Base-by-base conservation (phyloP, 345 rosid species). In the Eutrema japonicum region DNA sequence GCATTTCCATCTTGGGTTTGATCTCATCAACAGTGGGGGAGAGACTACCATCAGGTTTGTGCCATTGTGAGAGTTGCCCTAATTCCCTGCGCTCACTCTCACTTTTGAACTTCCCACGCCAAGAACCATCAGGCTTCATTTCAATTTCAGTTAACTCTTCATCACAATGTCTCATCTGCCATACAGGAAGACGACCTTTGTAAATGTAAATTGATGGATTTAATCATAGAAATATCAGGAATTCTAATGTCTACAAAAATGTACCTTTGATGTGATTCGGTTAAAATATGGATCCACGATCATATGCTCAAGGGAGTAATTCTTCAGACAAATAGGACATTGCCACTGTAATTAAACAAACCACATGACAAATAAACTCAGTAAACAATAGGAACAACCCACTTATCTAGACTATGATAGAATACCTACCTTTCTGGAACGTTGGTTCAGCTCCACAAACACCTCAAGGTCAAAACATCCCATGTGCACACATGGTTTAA, bases 401-500 rank as follows among this genome's bases (percentile, higher is more conserved):
- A 64, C 32, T 33, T 46, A 49, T 35, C 48, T 46, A 65, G 45
- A 38, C 53, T 3, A 42, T 4, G 38, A 38, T 14, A 70, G 70
- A 67, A 51, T 47, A 75, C 92, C 82, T 85, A 82, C 99, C 98
- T 95, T 92, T 81, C 97, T 88, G 78, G 98, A 88, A 36, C 99
- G 96, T 84, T 92, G 94, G 82, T 92, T 95, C 72, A 95, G 68
- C 82, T 95, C 96, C 62, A 95, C 97, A 80, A 92, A 95, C 51
- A 92, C 92, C 13, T 95, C 96, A 64, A 95, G 94, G 83, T 95
- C 98, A 72, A 95, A 95, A 74, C 99, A 92, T 4, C 96, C 98
- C 97, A 95, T 92, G 85, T 95, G 99, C 37, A 71, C 81, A 83
- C 99, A 95, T 27, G 89, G 89, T 85, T 83, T 83, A 71, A 95